A percentile compares a stretch with the other conserved stretches of the same genome.
Evolutionary conservation across 2,329 filamentous ascomycete species (phyloP).

Genomic region (Periconia digitata): DNA sequence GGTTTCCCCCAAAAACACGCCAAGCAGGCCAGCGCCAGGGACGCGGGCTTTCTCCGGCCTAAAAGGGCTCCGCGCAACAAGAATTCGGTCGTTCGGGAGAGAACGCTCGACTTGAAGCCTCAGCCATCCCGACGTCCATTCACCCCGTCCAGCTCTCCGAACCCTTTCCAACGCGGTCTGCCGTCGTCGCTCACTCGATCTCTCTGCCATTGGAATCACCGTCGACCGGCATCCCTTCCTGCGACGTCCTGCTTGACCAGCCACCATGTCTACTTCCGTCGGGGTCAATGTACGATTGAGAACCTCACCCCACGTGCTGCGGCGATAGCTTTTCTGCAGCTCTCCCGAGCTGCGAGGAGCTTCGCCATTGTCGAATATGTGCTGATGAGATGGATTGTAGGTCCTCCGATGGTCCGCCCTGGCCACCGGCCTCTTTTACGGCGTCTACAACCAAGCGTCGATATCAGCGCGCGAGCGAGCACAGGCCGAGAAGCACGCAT

Average conservation of each 20-base stretch:
- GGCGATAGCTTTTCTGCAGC: background rate
- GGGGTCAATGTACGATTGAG: slow-evolving; percentile 56
- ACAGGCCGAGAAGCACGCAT: slow-evolving; percentile 75
- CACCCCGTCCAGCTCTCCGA: slow-evolving; percentile 23
- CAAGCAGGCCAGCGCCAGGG: slow-evolving; percentile 31
- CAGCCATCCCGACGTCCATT: slow-evolving; percentile 16
- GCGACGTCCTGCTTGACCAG: slow-evolving; percentile 22
- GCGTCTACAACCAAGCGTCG: slow-evolving; percentile 86
- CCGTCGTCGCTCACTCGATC: slow-evolving; percentile 19
- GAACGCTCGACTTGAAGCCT: slow-evolving; percentile 29
- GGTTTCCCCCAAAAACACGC: slow-evolving; percentile 28
- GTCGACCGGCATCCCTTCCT: slow-evolving; percentile 17
- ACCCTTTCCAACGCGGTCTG: slow-evolving; percentile 22
- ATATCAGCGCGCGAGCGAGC: slow-evolving; percentile 73
- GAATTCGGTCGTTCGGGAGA: slow-evolving; percentile 25
- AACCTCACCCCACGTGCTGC: background rate
- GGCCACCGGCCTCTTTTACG: slow-evolving; percentile 89
- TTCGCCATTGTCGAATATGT: slow-evolving; percentile 6
- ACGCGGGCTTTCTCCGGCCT: slow-evolving; percentile 17
- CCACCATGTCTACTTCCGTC: slow-evolving; percentile 49
- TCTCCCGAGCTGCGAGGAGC: background rate
- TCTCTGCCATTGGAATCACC: slow-evolving; percentile 35
- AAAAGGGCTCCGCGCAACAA: slow-evolving; percentile 12
- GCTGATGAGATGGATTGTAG: slow-evolving; percentile 53
- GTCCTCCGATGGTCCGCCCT: slow-evolving; percentile 97